Percentiles rank a stretch among this genome's conserved stretches.
These are phyloP conservation scores for Pythium diclinum DNA, from an alignment of 352 stramenopile genomes.

Conservation along the genomic window DNA sequence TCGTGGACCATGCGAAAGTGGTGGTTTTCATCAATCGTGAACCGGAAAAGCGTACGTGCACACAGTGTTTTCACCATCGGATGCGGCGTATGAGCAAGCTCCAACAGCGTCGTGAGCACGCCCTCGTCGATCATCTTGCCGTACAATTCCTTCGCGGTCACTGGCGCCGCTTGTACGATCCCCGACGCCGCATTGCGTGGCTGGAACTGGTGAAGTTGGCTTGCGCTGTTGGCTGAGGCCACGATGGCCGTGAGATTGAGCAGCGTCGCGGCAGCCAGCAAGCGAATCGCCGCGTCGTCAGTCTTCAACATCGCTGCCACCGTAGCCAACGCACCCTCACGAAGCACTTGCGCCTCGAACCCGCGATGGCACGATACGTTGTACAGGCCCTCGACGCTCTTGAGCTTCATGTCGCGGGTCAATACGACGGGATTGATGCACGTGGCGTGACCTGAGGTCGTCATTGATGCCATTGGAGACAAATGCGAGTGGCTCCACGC, in stretches of 20 bases:
- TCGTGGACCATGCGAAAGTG: constrained; percentile 83
- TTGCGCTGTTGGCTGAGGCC: not conserved
- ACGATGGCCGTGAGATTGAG: constrained; percentile 58
- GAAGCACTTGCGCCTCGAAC: constrained; percentile 73
- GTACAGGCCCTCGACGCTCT: constrained; percentile 73
- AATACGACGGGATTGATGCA: constrained; percentile 23
- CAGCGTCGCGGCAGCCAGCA: constrained; percentile 70
- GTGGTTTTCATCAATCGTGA: constrained; percentile 67
- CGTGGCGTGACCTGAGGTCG: not conserved
- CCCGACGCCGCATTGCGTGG: not conserved
- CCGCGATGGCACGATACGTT: constrained; percentile 72
- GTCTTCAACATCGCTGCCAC: constrained; percentile 62
- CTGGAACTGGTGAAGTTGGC: constrained; percentile 1
- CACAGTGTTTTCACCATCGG: constrained; percentile 64
- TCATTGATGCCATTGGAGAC: not conserved
- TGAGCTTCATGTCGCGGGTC: constrained; percentile 71
- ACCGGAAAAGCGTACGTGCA: constrained; percentile 64
- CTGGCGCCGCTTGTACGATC: constrained; percentile 15
- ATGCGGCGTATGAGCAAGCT: constrained; percentile 65
- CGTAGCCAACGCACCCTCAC: constrained; percentile 59
- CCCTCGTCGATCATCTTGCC: constrained; percentile 74
- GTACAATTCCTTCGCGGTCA: constrained; percentile 49
- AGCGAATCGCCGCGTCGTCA: constrained; percentile 59
- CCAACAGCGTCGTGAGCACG: constrained; percentile 49
- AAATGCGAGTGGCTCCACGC: constrained; percentile 10